Percentiles rank a stretch among this genome's conserved stretches.
Conservation (phyloP, 2,329 filamentous ascomycete genomes). For the Fusarium siculi region DNA sequence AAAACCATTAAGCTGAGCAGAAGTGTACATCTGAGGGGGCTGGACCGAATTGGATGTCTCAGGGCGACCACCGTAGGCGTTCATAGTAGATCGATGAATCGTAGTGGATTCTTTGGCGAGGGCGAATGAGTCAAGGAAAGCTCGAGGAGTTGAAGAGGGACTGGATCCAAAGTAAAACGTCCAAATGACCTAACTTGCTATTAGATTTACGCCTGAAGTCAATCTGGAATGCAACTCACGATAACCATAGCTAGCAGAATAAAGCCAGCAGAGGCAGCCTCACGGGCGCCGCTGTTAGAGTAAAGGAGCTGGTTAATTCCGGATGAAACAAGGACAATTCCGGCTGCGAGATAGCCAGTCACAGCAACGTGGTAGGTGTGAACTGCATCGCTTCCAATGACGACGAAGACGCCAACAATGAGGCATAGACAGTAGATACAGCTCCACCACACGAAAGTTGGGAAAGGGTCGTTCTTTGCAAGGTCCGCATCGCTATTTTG, state of each 20-base stretch:
- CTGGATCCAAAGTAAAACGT: constrained; percentile 98
- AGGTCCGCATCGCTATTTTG: constrained; percentile 49
- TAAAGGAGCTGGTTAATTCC: constrained; percentile 90
- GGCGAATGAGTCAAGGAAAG: constrained; percentile 95
- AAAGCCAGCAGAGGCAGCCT: constrained; percentile 91
- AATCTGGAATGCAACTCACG: constrained; percentile 64
- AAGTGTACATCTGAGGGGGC: constrained; percentile 97
- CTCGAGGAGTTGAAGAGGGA: constrained; percentile 84
- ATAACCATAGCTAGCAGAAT: constrained; percentile 93
- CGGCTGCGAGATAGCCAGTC: constrained; percentile 85
- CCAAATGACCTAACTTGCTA: constrained; percentile 80
- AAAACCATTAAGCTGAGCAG: constrained; percentile 92
- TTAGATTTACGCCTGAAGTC: constrained; percentile 17
- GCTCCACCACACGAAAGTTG: constrained; percentile 93
- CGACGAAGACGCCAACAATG: constrained; percentile 81
- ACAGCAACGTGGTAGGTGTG: constrained; percentile 93
- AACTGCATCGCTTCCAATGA: constrained; percentile 84
- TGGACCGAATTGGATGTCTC: constrained; percentile 83
- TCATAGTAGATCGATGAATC: constrained; percentile 77
- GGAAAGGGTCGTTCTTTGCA: constrained; percentile 61
- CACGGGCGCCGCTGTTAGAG: constrained; percentile 74
- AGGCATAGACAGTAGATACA: constrained; percentile 86
- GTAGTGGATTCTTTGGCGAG: constrained; percentile 84
- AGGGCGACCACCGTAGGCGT: constrained; percentile 79
- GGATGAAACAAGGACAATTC: constrained; percentile 85